Percentiles rank a stretch among this genome's conserved stretches.
Conservation (phyloP, 2,329 filamentous ascomycete species). For the Coleophoma eucalyptorum region DNA sequence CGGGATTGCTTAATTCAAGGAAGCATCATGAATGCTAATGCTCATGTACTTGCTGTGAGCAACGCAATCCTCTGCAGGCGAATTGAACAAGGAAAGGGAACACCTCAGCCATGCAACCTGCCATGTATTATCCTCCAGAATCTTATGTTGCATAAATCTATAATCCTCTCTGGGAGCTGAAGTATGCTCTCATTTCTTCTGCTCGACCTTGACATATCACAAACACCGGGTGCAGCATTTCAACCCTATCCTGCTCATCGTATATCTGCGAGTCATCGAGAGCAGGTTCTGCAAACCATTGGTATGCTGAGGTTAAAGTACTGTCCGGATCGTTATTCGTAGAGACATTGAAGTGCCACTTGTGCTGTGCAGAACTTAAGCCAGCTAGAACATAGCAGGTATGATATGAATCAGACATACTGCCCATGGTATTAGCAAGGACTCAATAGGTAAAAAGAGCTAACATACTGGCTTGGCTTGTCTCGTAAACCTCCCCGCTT, state of each 20-base stretch:
- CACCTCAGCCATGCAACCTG: background rate
- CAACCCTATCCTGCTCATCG: conserved; percentile 66
- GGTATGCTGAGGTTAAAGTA: conserved; percentile 28
- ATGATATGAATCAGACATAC: conserved; percentile 83
- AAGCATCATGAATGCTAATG: no score
- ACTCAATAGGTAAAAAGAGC: conserved; percentile 7
- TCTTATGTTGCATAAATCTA: conserved; percentile 5
- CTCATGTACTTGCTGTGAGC: no score
- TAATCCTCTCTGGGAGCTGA: conserved; percentile 22
- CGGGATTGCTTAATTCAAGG: no score
- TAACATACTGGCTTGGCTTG: conserved; percentile 81
- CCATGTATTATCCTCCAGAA: background rate
- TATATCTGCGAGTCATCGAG: conserved; percentile 57
- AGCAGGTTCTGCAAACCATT: conserved; percentile 35
- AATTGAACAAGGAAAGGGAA: background rate
- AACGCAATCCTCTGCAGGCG: no score
- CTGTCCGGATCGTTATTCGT: conserved; percentile 30
- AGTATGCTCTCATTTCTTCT: conserved; percentile 24
- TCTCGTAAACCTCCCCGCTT: conserved; percentile 80
- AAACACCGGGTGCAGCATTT: conserved; percentile 77
- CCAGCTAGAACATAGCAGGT: conserved; percentile 89
- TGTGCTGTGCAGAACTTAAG: conserved; percentile 76
- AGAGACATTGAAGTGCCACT: conserved; percentile 42
- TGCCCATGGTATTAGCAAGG: conserved; percentile 29
- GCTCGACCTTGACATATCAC: conserved; percentile 65